Percentiles rank a stretch among this genome's conserved stretches.
Conservation (phyloP, 352 stramenopile species). For the Peronospora belbahrii region DNA sequence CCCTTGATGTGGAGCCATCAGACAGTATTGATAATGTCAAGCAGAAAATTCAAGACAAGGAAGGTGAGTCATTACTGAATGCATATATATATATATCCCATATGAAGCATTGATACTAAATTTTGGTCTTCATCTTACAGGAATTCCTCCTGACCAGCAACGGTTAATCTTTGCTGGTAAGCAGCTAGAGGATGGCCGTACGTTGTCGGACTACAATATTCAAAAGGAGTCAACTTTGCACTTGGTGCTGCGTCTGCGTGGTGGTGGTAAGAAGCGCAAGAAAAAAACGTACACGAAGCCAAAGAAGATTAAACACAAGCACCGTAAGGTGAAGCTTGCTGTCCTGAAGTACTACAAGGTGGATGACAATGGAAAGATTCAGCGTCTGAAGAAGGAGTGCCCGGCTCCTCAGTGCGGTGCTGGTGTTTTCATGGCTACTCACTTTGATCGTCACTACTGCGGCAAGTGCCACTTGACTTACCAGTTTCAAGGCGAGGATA, state of each 20-base stretch:
- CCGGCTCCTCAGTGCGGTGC: slow-evolving; percentile 91
- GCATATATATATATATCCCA: neutral
- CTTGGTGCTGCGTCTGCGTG: slow-evolving; percentile 94
- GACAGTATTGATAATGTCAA: slow-evolving; percentile 99
- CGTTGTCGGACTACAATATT: slow-evolving; percentile 92
- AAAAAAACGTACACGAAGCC: slow-evolving; percentile 99
- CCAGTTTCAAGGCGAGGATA: slow-evolving; percentile 82
- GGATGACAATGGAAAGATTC: slow-evolving; percentile 94
- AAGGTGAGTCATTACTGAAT: slow-evolving; percentile 77
- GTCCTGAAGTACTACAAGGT: slow-evolving; percentile 97
- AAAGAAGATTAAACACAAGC: slow-evolving; percentile 98
- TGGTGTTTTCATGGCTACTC: slow-evolving; percentile 98
- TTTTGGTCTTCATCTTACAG: slow-evolving; percentile 11
- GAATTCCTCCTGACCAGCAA: slow-evolving; percentile 99
- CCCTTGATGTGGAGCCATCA: slow-evolving; percentile 97
- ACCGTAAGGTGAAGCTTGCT: slow-evolving; percentile 96
- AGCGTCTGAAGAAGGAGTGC: slow-evolving; percentile 96
- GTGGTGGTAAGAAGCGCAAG: slow-evolving; percentile 98
- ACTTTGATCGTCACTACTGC: slow-evolving; percentile 99
- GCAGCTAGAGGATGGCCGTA: slow-evolving; percentile 96
- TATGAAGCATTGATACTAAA: neutral
- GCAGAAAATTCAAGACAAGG: slow-evolving; percentile 99
- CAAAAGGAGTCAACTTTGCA: slow-evolving; percentile 97
- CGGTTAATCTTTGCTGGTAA: slow-evolving; percentile 99
- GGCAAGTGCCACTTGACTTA: slow-evolving; percentile 98